A percentile compares a stretch with the other conserved stretches of the same genome.
phyloP scores from a whole-genome alignment of 116 monocot species.

The Iris pallida region DNA sequence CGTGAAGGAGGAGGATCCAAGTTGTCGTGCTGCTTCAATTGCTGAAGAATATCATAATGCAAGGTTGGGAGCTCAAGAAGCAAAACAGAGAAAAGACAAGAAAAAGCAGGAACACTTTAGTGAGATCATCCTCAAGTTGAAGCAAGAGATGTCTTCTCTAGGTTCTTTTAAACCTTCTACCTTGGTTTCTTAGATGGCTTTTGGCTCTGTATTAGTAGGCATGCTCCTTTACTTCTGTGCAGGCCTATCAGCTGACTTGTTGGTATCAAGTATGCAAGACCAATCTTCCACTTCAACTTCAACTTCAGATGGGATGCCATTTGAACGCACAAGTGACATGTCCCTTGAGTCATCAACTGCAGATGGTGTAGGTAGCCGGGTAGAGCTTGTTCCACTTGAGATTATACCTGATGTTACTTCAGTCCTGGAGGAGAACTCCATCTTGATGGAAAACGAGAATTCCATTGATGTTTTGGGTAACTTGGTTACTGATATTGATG shows the following conservation, averaged over 20 bases:
- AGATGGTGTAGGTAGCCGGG: constrained; percentile 8
- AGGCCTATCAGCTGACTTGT: constrained; percentile 63
- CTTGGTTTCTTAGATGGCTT: not conserved
- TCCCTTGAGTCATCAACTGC: constrained; percentile 10
- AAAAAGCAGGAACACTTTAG: constrained; percentile 53
- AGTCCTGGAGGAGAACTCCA: constrained; percentile 15
- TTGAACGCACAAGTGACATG: constrained; percentile 8
- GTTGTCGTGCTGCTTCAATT: constrained; percentile 41
- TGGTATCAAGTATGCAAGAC: constrained; percentile 25
- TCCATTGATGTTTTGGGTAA: not conserved
- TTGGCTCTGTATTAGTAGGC: constrained; percentile 10
- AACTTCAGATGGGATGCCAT: constrained; percentile 17
- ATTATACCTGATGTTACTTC: constrained; percentile 3
- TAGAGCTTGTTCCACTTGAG: constrained; percentile 9
- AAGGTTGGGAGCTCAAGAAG: constrained; percentile 59
- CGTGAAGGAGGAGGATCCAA: constrained; percentile 46
- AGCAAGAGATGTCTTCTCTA: constrained; percentile 53
- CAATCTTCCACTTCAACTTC: constrained; percentile 18
- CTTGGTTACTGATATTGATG: constrained; percentile 11
- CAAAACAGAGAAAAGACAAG: constrained; percentile 63
- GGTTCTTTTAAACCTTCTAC: constrained; percentile 25
- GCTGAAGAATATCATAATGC: constrained; percentile 58
- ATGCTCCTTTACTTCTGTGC: constrained; percentile 10
- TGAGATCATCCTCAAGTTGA: constrained; percentile 51
- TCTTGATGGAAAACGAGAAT: constrained; percentile 9